Conservation (phyloP, 139 green algal species). For the Tetratostichococcus sp. region DNA sequence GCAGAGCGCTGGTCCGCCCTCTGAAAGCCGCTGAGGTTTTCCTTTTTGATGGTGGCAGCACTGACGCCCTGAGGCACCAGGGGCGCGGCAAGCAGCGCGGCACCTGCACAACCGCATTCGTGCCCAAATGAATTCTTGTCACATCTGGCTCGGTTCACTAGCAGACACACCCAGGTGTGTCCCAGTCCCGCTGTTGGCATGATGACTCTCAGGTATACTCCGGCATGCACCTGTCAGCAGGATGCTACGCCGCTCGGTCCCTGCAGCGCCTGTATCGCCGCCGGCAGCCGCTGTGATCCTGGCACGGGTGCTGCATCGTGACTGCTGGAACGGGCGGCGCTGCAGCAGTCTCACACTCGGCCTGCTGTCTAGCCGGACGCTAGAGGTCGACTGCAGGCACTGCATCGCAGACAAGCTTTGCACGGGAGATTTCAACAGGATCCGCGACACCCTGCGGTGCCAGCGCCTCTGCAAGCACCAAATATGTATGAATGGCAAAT, state of each 20-base stretch:
- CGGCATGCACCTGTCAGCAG: neutral
- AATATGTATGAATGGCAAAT: too few species aligned
- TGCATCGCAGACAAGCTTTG: neutral
- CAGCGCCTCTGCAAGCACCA: neutral
- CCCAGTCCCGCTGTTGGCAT: too few species aligned
- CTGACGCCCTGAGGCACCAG: neutral
- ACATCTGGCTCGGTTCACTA: too few species aligned
- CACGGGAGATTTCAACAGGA: too few species aligned
- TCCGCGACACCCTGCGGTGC: neutral
- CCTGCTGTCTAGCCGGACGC: neutral
- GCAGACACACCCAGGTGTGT: too few species aligned
- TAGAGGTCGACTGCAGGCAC: neutral
- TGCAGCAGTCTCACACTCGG: neutral
- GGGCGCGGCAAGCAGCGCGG: neutral
- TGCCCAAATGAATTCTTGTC: too few species aligned
- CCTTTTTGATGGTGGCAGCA: neutral
- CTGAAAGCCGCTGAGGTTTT: constrained; percentile 14
- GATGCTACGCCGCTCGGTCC: neutral
- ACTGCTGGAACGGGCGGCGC: neutral
- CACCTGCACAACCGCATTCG: neutral
- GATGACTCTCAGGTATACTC: too few species aligned
- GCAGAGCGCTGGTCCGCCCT: constrained; percentile 27
- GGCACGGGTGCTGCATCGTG: too few species aligned
- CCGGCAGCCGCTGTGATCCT: neutral
- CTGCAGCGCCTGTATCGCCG: neutral